phyloP scores from a whole-genome alignment of 257 asterid genomes.

The Solanum sparsipilum region DNA sequence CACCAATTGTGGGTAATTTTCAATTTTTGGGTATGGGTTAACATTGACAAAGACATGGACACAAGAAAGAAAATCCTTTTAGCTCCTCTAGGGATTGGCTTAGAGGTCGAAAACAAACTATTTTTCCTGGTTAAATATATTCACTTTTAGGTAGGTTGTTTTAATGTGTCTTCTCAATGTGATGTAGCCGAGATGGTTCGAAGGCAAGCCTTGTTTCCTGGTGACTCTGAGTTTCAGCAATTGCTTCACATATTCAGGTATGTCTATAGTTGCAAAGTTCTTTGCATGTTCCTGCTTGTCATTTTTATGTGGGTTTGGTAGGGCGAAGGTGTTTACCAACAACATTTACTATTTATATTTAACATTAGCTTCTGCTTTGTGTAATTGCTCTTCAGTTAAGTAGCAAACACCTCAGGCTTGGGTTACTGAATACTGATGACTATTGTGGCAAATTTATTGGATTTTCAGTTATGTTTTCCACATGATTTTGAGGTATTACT shows the following conservation, averaged over 20 bases:
- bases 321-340: no score
- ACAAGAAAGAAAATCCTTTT: neutral
- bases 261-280: neutral
- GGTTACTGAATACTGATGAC: neutral
- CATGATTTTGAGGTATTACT: neutral
- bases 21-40: neutral
- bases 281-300: neutral
- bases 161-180: neutral
- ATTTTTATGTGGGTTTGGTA: no score
- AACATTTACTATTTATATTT: no score
- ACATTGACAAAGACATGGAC: neutral
- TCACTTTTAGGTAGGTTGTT: neutral
- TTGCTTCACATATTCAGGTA: constrained; percentile 85
- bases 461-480: neutral
- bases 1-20: neutral
- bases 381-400: neutral
- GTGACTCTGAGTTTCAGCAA: constrained; percentile 93
- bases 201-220: constrained; percentile 86
- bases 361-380: neutral
- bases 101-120: neutral
- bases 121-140: neutral
- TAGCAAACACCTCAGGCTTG: neutral
- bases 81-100: neutral
- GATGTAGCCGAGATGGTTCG: constrained; percentile 84
- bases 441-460: neutral